Conservation (phyloP, 1,284 basidiomycete genomes). For the Ceraceosorus guamensis region DNA sequence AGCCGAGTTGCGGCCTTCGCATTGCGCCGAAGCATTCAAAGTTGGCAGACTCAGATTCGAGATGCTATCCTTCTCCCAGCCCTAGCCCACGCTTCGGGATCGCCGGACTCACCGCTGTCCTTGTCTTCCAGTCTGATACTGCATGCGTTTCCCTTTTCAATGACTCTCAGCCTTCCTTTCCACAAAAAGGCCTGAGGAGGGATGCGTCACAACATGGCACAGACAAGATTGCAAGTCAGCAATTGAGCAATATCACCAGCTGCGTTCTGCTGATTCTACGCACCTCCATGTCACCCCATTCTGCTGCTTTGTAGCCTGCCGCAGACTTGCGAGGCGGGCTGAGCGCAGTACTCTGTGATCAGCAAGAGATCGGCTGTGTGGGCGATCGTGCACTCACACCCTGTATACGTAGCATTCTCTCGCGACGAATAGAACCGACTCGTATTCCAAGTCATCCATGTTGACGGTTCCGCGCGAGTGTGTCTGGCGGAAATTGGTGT, state of each 20-base stretch:
- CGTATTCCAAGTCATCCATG: too few relatives aligned
- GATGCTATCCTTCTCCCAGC: conserved; percentile 6
- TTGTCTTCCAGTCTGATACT: conserved; percentile 41
- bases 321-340: conserved; percentile 67
- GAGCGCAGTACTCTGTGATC: background rate
- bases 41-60: too few relatives aligned
- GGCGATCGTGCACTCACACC: conserved; percentile 11
- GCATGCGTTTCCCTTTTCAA: conserved; percentile 57
- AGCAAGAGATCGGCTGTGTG: background rate
- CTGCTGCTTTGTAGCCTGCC: conserved; percentile 48
- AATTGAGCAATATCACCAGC: background rate
- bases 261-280: background rate
- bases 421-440: conserved; percentile 74
- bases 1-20: too few relatives aligned
- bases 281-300: conserved; percentile 61
- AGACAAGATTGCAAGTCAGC: too few relatives aligned
- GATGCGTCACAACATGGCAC: too few relatives aligned
- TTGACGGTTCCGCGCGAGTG: too few relatives aligned
- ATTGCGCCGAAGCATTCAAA: too few relatives aligned
- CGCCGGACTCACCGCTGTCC: conserved; percentile 43
- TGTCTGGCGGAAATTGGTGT: too few relatives aligned
- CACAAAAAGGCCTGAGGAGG: conserved; percentile 65
- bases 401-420: conserved; percentile 66
- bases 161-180: conserved; percentile 79
- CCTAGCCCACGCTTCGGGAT: conserved; percentile 9